A percentile compares a stretch with the other conserved stretches of the same genome.
Conservation (phyloP, 2,329 filamentous ascomycete species). For the Monascus ruber region DNA sequence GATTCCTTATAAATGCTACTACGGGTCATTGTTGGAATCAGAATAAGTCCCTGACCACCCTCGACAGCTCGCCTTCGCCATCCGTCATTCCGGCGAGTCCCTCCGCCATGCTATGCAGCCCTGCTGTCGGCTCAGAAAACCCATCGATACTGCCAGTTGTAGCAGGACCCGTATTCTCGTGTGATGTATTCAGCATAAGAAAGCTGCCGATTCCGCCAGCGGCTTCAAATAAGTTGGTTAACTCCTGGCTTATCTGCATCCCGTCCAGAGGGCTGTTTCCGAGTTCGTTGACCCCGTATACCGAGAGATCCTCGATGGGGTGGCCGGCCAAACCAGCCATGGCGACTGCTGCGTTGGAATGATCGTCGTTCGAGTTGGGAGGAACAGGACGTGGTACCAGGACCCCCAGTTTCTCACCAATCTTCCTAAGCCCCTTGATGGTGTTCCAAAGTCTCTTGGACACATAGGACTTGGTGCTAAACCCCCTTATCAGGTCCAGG, state of each 20-base stretch:
- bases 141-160: conserved; percentile 19
- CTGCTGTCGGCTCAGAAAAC: conserved; percentile 26
- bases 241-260: conserved; percentile 49
- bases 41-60: conserved; percentile 50
- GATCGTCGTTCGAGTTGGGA: conserved; percentile 40
- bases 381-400: conserved; percentile 23
- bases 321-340: conserved; percentile 57
- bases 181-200: conserved; percentile 9
- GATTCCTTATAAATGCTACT: too few species aligned
- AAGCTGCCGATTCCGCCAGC: conserved; percentile 43
- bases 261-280: conserved; percentile 47
- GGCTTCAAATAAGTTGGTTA: conserved; percentile 53
- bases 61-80: conserved; percentile 48
- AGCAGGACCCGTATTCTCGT: conserved; percentile 17
- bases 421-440: conserved; percentile 51
- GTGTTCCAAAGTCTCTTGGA: conserved; percentile 54
- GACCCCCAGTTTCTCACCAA: conserved; percentile 51
- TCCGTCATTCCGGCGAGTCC: conserved; percentile 36
- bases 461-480: conserved; percentile 50
- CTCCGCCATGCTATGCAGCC: conserved; percentile 32
- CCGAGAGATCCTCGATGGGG: conserved; percentile 45
- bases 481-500: conserved; percentile 50
- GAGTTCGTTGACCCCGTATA: conserved; percentile 34
- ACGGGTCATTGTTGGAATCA: conserved; percentile 19
- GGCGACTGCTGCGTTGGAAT: conserved; percentile 51